Percentiles rank a stretch among this genome's conserved stretches.
phyloP scores from a whole-genome alignment of 176 grass and related monocot genomes.

The Avena sativa region DNA sequence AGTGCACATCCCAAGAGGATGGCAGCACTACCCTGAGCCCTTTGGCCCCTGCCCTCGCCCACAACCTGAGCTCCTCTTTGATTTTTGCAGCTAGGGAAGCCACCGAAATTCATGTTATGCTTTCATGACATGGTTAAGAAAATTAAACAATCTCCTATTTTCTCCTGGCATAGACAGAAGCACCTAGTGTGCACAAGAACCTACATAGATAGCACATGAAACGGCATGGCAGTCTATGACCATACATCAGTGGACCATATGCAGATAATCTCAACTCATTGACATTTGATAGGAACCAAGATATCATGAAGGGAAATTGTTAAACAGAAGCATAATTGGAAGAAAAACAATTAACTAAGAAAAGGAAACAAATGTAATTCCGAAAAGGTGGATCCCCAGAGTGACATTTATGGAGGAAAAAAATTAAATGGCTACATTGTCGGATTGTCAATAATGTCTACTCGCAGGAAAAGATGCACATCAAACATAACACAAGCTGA shows the following conservation, averaged over 20 bases:
- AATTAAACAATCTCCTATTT: background rate
- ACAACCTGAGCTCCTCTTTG: too few species aligned
- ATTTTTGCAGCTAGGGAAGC: too few species aligned
- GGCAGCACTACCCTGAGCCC: too few species aligned
- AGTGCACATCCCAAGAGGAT: too few species aligned
- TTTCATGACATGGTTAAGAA: conserved; percentile 22
- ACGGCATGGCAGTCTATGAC: background rate
- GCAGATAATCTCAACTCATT: background rate
- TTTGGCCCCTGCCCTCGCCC: too few species aligned
- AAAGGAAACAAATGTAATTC: background rate
- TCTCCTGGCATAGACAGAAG: background rate
- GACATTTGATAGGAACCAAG: conserved; percentile 8
- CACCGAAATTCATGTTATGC: background rate
- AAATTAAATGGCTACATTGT: background rate
- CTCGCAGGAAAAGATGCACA: conserved; percentile 19
- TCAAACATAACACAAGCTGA: conserved; percentile 7
- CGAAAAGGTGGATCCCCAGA: conserved; percentile 8
- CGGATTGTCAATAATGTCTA: conserved; percentile 24
- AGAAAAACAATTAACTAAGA: background rate
- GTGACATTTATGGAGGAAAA: background rate
- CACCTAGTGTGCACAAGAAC: background rate
- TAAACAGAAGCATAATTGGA: conserved; percentile 17
- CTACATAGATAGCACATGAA: conserved; percentile 6
- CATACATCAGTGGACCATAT: conserved; percentile 8
- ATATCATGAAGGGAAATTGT: background rate